A percentile compares a stretch with the other conserved stretches of the same genome.
Conservation (phyloP, 1,284 basidiomycete species). For the Papiliotrema terrestris region DNA sequence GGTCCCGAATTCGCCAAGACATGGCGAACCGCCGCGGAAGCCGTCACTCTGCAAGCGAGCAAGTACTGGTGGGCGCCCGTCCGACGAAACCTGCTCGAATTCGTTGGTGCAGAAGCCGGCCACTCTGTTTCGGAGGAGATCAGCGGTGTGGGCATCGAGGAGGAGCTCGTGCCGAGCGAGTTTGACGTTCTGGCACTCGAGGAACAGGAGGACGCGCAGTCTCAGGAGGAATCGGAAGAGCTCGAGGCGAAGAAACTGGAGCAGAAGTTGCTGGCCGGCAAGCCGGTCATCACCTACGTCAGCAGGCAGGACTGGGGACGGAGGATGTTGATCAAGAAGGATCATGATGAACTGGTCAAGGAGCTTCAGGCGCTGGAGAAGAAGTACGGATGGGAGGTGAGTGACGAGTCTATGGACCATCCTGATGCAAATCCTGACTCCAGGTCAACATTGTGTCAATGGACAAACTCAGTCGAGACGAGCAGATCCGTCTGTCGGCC, state of each 20-base stretch:
- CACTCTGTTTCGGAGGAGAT: slow-evolving; percentile 34
- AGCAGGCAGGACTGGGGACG: slow-evolving; percentile 82
- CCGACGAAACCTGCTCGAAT: slow-evolving; percentile 66
- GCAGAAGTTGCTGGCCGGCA: slow-evolving; percentile 27
- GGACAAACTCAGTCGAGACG: slow-evolving; percentile 70
- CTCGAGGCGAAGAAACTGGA: slow-evolving; percentile 12
- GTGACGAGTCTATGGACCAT: slow-evolving; percentile 5
- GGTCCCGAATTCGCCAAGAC: slow-evolving; percentile 64
- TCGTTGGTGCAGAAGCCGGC: slow-evolving; percentile 53
- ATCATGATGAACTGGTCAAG: slow-evolving; percentile 49
- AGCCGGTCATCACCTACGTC: slow-evolving; percentile 77
- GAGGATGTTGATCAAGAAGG: slow-evolving; percentile 52
- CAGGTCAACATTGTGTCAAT: slow-evolving; percentile 71
- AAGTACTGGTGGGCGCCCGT: slow-evolving; percentile 77
- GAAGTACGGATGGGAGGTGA: slow-evolving; percentile 68
- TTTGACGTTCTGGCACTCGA: slow-evolving; percentile 27
- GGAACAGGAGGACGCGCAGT: slow-evolving; percentile 23
- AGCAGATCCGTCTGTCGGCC: slow-evolving; percentile 72
- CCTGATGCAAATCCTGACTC: not conserved
- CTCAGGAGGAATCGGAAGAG: slow-evolving; percentile 21
- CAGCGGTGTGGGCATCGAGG: slow-evolving; percentile 10
- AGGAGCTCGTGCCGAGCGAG: slow-evolving; percentile 12
- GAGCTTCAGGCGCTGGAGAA: slow-evolving; percentile 60
- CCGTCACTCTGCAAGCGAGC: slow-evolving; percentile 68
- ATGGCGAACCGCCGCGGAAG: slow-evolving; percentile 67